Evolutionary conservation across 1,284 basidiomycete genomes (phyloP), one percentile per base, ranked within the genome.

Genomic region (Anthracocystis panici-leucophaei): DNA sequence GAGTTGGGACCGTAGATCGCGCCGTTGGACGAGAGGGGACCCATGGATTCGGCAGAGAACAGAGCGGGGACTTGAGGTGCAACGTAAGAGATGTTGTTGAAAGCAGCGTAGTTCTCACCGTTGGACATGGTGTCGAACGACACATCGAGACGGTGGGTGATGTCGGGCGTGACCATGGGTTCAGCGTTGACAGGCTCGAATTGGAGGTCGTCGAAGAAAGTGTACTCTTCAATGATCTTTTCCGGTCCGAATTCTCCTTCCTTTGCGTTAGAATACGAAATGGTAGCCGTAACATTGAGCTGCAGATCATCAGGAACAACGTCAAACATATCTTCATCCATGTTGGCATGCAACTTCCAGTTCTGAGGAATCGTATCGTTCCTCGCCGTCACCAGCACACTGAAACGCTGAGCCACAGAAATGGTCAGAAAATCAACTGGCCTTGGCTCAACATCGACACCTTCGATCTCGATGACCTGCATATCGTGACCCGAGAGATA

Each of bases 271-370:
- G 72, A 60, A 53, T 84, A 84, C 2, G 71, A 61, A 38, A 84
- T 65, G 20, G 71, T 81, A 18, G 80, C 66, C 16, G 79, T 70
- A n/a, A 82, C 59, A 48, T 84, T 84, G 52, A 84, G 75, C 66
- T 78, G 76, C 10, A 82, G 75, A 11, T 65, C 59, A 3, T 70
- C 72, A 21, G 80, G 80, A 23, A 82, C 76, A 33, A 69, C 41
- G 38, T 82, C 87, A 66, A 75, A 87, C 88, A 88, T 88, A 73
- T 87, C 87, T 14, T 82, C 77, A 66, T 94, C 93, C 89, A 97
- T 93, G 87, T 94, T 93, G 25, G 92, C 92, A 82, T 95, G 93
- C 70, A 99, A 90, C 46, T 89, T 90, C 90, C 91, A 98, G 88
- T 97, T 97, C 21, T 89, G 86, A 2, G 72, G 63, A 16, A 87